Evolutionary conservation across 192 early-diverging fungal genomes (phyloP).

Genomic region (Coemansia sp.): DNA sequence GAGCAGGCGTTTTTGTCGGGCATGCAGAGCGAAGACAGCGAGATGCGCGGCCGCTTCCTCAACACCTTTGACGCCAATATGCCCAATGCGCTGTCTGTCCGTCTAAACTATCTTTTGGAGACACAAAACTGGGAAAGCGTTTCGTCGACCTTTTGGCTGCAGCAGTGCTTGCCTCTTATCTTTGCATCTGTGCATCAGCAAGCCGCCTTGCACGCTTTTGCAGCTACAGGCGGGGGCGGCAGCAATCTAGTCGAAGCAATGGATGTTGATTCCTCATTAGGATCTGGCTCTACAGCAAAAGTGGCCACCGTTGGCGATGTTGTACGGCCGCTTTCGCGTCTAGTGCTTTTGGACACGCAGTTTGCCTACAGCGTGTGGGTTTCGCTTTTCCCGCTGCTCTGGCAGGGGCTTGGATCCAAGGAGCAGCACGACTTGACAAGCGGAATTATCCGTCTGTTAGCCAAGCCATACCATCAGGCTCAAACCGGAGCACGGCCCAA

Average conservation of each 20-base stretch:
- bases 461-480: conserved; percentile 85
- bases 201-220: conserved; percentile 24
- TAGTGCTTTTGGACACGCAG: conserved; percentile 66
- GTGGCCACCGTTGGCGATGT: conserved; percentile 32
- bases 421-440: conserved; percentile 88
- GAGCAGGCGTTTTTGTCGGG: conserved; percentile 95
- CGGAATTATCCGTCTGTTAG: conserved; percentile 78
- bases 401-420: conserved; percentile 68
- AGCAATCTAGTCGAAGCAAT: conserved; percentile 7
- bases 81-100: conserved; percentile 62
- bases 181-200: conserved; percentile 63
- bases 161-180: conserved; percentile 87
- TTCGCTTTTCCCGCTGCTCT: conserved; percentile 77
- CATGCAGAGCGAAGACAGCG: conserved; percentile 76
- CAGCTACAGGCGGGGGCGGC: neutral
- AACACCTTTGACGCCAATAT: conserved; percentile 81
- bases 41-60: conserved; percentile 76
- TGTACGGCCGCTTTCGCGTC: conserved; percentile 60
- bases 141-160: conserved; percentile 83
- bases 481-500: conserved; percentile 86
- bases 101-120: conserved; percentile 86
- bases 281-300: neutral
- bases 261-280: conserved; percentile 20
- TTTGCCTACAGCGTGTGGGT: conserved; percentile 82
- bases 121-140: conserved; percentile 97